Evolutionary conservation across 768 basidiomycete genomes (phyloP), one percentile per base, ranked within the genome.

Genomic region (Omphalotus guepiniiformis): DNA sequence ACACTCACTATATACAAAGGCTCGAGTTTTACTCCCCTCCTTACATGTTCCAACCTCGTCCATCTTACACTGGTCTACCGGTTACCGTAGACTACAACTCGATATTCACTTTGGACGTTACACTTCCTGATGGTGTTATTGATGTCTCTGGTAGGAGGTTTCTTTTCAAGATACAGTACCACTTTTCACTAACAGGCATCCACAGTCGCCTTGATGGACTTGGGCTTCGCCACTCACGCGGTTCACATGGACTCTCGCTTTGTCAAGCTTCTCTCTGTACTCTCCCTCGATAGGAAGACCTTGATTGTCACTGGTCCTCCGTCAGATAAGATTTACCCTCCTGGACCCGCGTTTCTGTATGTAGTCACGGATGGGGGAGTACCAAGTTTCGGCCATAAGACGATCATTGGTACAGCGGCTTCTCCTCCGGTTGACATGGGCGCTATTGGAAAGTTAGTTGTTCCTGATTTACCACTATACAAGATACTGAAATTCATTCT

Each of bases 11-110:
- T 28, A 7, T 37, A 36, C 12, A 6, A 19, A 69, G 71, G 3
- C 61, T 68, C 15, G 71, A 74, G 55, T 70, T 68, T 48, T 58
- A 69, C 19, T 67, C 67, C 35, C 72, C 71, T 5, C 71, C 73
- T 2, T 73, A 66, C 57, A 69, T 73, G 66, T 62, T 59, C 18
- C 54, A 61, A 26, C 54, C 55, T 1, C 62, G 72, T 11, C 72
- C 71, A 1, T 55, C 53, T 0, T 49, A 70, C 38, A 63, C 58
- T 18, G 64, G 64, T 19, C 55, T 68, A 5, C 72, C 72, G 1
- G 60, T 56, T 8, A 66, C 61, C 16, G 64, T 74, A 37, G 57
- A 57, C 30, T 74, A 69, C 58, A 67, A 65, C 35, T 55, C 63
- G 29, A 53, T 52, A 35, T 71, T 72, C 55, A 68, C 51, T 15